Evolutionary conservation across 371 early-diverging fungal species (phyloP).

Genomic region (Mucor mucedo): DNA sequence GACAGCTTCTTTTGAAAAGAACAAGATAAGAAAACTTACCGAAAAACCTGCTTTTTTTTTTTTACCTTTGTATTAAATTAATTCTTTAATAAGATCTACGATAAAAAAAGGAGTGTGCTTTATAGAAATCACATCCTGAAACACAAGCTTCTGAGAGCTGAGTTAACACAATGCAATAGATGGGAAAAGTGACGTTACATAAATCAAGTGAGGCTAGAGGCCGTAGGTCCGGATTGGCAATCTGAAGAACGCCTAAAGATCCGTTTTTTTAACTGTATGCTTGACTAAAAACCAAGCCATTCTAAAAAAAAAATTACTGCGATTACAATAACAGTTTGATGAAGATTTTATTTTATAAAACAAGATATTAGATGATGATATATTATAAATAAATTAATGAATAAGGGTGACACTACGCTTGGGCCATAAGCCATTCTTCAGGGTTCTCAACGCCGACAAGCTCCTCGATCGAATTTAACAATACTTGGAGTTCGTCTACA

Average conservation of each 20-base stretch:
- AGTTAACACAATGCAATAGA: no score
- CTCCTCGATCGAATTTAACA: conserved; percentile 32
- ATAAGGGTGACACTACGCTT: conserved; percentile 12
- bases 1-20: not conserved
- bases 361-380: not conserved
- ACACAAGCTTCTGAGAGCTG: no score
- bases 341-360: no score
- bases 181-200: no score
- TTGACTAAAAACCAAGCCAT: no score
- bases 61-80: conserved; percentile 76
- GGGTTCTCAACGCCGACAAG: conserved; percentile 51
- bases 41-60: not conserved
- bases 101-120: conserved; percentile 70
- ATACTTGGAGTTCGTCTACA: conserved; percentile 36
- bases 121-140: no score
- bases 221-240: no score
- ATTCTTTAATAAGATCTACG: conserved; percentile 77
- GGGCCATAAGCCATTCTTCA: conserved; percentile 37
- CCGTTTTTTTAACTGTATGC: no score
- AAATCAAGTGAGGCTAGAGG: no score
- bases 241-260: no score
- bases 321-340: no score
- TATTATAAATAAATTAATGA: not conserved
- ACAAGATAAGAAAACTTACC: not conserved
- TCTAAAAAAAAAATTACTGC: no score